Evolutionary conservation across 495 filamentous ascomycete genomes (phyloP), one percentile per base, ranked within the genome.

Genomic region (Talaromyces proteolyticus): DNA sequence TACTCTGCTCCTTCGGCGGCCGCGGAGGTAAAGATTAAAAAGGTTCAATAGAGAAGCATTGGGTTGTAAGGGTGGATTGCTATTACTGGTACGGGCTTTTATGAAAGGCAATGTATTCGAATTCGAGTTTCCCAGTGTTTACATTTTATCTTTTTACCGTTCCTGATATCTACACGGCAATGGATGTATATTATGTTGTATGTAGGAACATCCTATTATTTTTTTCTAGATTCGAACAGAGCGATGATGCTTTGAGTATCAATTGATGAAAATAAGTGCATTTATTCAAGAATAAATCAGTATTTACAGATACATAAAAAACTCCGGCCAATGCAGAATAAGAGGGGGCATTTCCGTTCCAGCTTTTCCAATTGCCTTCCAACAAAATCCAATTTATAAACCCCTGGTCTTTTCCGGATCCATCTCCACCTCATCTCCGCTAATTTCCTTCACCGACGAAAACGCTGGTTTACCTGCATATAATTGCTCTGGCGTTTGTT

Each of bases 381-480:
- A 47, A 19, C 25, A 24, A 47, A 37, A 47, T 47, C 22, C 3
- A 38, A 19, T n/a, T 47, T 44, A 53, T 55, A 73, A 57, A 18
- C 72, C 72, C 21, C 72, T 53, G 16, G 72, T 75, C 69, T 72
- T 73, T 66, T 75, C 72, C 0, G 70, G 72, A 45, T 75, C 72
- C 72, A 75, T 74, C 60, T 74, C 62, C 10, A 72, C 71, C 56
- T 74, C 76, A 21, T 67, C 57, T 19, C 74, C 68, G 37, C 66
- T 69, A 22, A 69, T 65, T 34, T 66, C 71, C 57, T 72, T 75
- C 38, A 76, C 70, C 20, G 75, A 73, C 29, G 75, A 67, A 63
- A 85, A 91, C 25, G 86, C 86, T 21, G 81, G 78, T 59, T 78
- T 80, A 24, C 91, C 91, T 7, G 81, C 88, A 66, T 96, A 96